phyloP scores from a whole-genome alignment of 164 flowering plant genomes.

The Vitis labrusca region DNA sequence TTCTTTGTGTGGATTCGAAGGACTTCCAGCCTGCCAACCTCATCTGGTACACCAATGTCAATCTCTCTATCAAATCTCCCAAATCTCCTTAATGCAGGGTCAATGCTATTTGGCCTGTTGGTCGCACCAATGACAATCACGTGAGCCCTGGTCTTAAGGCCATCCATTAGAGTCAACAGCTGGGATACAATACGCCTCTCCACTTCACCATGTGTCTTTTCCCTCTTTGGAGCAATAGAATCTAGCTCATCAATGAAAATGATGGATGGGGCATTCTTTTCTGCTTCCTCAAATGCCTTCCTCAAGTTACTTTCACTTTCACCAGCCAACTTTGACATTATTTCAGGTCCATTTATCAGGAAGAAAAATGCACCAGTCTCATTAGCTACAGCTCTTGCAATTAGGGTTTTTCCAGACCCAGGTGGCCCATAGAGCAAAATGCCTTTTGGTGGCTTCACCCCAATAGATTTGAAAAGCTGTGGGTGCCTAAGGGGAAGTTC shows the following conservation, averaged over 20 bases:
- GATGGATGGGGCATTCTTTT: constrained; percentile 72
- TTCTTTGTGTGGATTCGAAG: constrained; percentile 69
- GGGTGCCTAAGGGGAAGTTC: constrained; percentile 77
- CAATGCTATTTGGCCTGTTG: constrained; percentile 68
- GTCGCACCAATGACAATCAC: constrained; percentile 76
- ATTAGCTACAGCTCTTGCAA: constrained; percentile 62
- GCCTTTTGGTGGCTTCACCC: constrained; percentile 62
- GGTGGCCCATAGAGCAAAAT: constrained; percentile 60
- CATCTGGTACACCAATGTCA: constrained; percentile 75
- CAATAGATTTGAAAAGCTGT: constrained; percentile 62
- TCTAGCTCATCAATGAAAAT: constrained; percentile 69
- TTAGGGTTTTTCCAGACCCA: constrained; percentile 55
- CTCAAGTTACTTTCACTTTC: constrained; percentile 57
- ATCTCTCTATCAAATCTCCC: constrained; percentile 75
- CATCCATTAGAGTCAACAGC: constrained; percentile 70
- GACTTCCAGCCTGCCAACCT: constrained; percentile 65
- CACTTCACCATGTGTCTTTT: constrained; percentile 75
- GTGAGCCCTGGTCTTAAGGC: constrained; percentile 60
- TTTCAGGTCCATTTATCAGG: constrained; percentile 55
- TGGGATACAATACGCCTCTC: constrained; percentile 78
- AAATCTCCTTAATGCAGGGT: constrained; percentile 68
- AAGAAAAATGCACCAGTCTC: constrained; percentile 67
- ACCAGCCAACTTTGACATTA: constrained; percentile 61
- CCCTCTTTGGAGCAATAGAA: constrained; percentile 76
- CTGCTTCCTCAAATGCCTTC: constrained; percentile 76